Conservation (phyloP, 441 rosid species). For the Francoa sonchifolia region DNA sequence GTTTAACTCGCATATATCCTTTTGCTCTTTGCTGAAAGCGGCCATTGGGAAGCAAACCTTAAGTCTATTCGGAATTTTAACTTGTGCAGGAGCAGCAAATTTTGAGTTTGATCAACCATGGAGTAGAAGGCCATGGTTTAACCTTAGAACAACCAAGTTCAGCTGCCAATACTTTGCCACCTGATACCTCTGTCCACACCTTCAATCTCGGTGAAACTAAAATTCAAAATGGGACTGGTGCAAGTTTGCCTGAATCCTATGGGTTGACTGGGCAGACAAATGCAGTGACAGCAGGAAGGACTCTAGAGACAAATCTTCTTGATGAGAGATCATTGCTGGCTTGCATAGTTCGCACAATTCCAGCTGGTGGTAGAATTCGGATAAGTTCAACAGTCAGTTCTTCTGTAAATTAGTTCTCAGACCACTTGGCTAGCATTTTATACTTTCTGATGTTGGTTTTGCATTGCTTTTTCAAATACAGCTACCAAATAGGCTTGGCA, state of each 20-base stretch:
- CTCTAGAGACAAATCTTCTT: conserved; percentile 43
- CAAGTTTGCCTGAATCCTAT: conserved; percentile 31
- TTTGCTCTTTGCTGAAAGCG: conserved; percentile 2
- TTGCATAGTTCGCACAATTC: conserved; percentile 90
- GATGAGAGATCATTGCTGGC: conserved; percentile 84
- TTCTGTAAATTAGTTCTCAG: conserved; percentile 4
- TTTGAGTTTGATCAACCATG: conserved; percentile 24
- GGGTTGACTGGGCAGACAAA: conserved; percentile 27
- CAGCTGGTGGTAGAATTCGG: conserved; percentile 82
- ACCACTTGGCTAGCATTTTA: not conserved
- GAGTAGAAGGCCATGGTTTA: conserved; percentile 24
- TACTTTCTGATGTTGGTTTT: not conserved
- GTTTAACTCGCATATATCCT: conserved; percentile 5
- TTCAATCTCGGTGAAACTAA: conserved; percentile 19
- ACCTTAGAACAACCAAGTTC: conserved; percentile 29
- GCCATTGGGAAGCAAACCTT: conserved; percentile 1
- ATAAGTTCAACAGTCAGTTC: conserved; percentile 74
- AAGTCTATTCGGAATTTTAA: conserved; percentile 10
- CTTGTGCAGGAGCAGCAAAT: conserved; percentile 36
- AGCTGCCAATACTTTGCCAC: conserved; percentile 23
- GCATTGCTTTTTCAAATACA: conserved; percentile 18
- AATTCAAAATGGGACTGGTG: conserved; percentile 19
- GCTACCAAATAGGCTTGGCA: conserved; percentile 89
- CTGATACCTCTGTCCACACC: conserved; percentile 25
- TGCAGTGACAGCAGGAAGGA: conserved; percentile 17